phyloP scores from a whole-genome alignment of 2,329 filamentous ascomycete species.

The Gnomoniopsis sp. region DNA sequence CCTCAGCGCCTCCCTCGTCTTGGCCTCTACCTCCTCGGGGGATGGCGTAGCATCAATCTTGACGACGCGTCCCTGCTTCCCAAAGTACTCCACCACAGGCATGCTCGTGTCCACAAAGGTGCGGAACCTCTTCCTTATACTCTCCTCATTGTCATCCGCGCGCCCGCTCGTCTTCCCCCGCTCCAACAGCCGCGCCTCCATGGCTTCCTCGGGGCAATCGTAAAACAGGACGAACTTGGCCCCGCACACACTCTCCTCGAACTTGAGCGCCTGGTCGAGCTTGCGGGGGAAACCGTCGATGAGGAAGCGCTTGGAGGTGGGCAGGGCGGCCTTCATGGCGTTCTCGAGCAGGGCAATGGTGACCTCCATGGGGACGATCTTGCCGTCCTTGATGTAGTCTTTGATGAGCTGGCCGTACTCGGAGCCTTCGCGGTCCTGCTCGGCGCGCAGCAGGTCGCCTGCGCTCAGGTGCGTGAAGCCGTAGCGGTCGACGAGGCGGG shows the following conservation, averaged over 20 bases:
- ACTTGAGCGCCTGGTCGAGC: conserved; percentile 93
- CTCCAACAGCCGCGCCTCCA: conserved; percentile 80
- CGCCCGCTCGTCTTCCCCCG: conserved; percentile 90
- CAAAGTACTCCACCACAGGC: conserved; percentile 89
- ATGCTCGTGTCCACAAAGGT: conserved; percentile 95
- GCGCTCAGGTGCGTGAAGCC: conserved; percentile 91
- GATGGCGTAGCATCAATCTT: conserved; percentile 69
- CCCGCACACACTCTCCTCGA: conserved; percentile 84
- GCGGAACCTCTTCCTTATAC: conserved; percentile 93
- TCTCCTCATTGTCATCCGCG: conserved; percentile 90
- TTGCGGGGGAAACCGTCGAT: conserved; percentile 89
- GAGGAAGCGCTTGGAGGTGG: conserved; percentile 67
- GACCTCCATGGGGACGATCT: conserved; percentile 98
- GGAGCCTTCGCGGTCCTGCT: conserved; percentile 82
- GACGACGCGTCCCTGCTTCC: conserved; percentile 72
- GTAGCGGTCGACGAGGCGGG: conserved; percentile 80
- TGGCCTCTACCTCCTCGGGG: conserved; percentile 59
- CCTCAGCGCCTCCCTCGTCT: conserved; percentile 48
- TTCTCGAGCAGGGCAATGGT: conserved; percentile 92
- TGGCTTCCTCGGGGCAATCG: conserved; percentile 85
- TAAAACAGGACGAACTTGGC: conserved; percentile 88
- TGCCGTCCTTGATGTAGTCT: conserved; percentile 87
- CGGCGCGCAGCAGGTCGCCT: conserved; percentile 87
- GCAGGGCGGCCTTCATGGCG: conserved; percentile 74
- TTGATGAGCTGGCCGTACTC: conserved; percentile 93